These are phyloP conservation scores for Apiospora saccharicola DNA, from an alignment of 2,329 filamentous ascomycete genomes.

Conservation along the genomic window DNA sequence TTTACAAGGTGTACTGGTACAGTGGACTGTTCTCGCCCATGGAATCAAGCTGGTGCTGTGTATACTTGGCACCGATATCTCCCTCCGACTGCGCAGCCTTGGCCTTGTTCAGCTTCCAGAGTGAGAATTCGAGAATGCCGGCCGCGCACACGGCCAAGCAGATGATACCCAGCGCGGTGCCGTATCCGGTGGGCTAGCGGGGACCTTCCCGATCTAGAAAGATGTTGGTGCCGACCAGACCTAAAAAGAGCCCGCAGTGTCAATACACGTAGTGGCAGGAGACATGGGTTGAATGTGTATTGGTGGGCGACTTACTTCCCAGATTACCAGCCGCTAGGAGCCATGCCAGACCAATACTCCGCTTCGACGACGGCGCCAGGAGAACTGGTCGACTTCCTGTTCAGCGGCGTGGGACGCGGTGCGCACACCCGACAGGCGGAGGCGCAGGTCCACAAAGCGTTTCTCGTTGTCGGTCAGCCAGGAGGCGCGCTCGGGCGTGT, in stretches of 20 bases:
- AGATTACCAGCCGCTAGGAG: slow-evolving; percentile 41
- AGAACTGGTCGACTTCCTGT: slow-evolving; percentile 26
- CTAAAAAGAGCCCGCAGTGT: slow-evolving; percentile 24
- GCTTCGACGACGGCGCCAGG: slow-evolving; percentile 37
- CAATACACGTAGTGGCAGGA: no score
- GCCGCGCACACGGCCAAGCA: slow-evolving; percentile 40
- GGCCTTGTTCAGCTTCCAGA: slow-evolving; percentile 27
- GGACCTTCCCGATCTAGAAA: slow-evolving; percentile 46
- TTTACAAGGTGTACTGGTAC: slow-evolving; percentile 25
- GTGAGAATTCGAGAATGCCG: slow-evolving; percentile 39
- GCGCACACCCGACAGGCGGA: slow-evolving; percentile 54
- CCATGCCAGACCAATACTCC: slow-evolving; percentile 39
- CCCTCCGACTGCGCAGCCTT: slow-evolving; percentile 25
- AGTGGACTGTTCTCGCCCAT: slow-evolving; percentile 31
- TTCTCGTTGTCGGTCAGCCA: slow-evolving; percentile 78
- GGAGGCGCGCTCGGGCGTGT: slow-evolving; percentile 57
- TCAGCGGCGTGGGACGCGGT: slow-evolving; percentile 25
- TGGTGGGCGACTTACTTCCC: slow-evolving; percentile 26
- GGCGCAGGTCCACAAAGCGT: slow-evolving; percentile 71
- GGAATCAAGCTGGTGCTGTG: slow-evolving; percentile 28
- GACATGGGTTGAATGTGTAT: not conserved
- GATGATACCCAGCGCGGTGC: slow-evolving; percentile 43
- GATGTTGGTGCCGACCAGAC: slow-evolving; percentile 50
- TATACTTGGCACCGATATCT: slow-evolving; percentile 25
- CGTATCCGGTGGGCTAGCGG: slow-evolving; percentile 46